phyloP scores from a whole-genome alignment of 1,139 yeast species.

The Zygosaccharomyces pseudobailii region DNA sequence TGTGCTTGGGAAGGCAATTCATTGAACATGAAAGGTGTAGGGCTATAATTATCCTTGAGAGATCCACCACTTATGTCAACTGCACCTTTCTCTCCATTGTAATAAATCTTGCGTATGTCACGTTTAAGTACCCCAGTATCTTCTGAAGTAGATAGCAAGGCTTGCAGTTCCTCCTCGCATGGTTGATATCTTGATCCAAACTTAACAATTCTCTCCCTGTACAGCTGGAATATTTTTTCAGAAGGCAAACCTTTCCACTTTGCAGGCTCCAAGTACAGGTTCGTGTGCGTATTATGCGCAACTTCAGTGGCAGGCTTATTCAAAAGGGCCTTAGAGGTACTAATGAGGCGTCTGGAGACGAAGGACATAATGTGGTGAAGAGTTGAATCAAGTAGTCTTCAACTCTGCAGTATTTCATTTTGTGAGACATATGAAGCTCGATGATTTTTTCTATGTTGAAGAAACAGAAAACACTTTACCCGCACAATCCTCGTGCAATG shows the following conservation, averaged over 20 bases:
- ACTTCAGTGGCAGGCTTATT: neutral
- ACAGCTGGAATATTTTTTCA: slow-evolving; percentile 55
- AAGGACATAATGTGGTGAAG: neutral
- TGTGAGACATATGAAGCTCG: neutral
- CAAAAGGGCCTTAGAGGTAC: neutral
- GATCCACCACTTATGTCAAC: slow-evolving; percentile 33
- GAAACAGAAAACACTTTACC: neutral
- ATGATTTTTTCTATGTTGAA: neutral
- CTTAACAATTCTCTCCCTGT: slow-evolving; percentile 50
- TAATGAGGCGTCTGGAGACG: neutral
- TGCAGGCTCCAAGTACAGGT: slow-evolving; percentile 44
- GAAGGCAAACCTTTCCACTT: slow-evolving; percentile 68
- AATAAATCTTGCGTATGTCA: slow-evolving; percentile 36
- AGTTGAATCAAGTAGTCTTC: neutral
- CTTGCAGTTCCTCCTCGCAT: slow-evolving; percentile 44
- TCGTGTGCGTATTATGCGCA: slow-evolving; percentile 4
- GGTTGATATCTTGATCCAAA: slow-evolving; percentile 57
- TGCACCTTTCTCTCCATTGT: slow-evolving; percentile 37
- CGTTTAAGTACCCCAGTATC: slow-evolving; percentile 34
- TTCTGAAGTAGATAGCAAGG: slow-evolving; percentile 40
- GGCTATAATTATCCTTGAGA: slow-evolving; percentile 17
- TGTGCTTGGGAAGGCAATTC: slow-evolving; percentile 61
- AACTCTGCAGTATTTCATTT: neutral
- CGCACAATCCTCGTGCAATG: neutral
- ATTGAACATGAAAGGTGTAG: slow-evolving; percentile 45